Percentiles rank a stretch among this genome's conserved stretches.
These are phyloP conservation scores for Chalaropsis ovoidea DNA, from an alignment of 2,329 filamentous ascomycete species.

Conservation along the genomic window DNA sequence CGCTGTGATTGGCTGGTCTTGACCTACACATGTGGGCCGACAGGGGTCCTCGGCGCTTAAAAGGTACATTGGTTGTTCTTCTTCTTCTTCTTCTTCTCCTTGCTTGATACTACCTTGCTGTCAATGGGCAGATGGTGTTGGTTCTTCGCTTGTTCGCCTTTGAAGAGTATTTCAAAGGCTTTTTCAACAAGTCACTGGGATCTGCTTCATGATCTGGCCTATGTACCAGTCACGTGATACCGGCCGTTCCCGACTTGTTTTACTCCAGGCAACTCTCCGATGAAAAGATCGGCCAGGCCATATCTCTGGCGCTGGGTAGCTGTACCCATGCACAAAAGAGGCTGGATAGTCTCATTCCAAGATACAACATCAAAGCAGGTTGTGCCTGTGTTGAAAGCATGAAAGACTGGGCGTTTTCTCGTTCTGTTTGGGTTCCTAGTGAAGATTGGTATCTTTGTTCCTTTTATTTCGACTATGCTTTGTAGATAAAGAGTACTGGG, in stretches of 20 bases:
- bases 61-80: not conserved
- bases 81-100: not conserved
- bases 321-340: not conserved
- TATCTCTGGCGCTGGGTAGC: not conserved
- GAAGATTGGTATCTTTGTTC: not conserved
- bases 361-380: not conserved
- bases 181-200: too few species aligned
- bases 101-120: not conserved
- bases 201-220: too few species aligned
- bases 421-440: not conserved
- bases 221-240: not conserved
- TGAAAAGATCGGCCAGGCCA: not conserved
- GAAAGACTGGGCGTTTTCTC: not conserved
- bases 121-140: too few species aligned
- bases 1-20: slow-evolving; percentile 1
- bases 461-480: too few species aligned
- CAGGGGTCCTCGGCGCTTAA: slow-evolving; percentile 17
- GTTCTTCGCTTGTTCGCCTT: too few species aligned
- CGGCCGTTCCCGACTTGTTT: not conserved
- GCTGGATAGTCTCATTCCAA: not conserved
- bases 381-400: not conserved
- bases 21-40: not conserved
- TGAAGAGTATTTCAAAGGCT: too few species aligned
- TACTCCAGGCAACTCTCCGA: not conserved
- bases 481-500: too few species aligned